Conservation (phyloP, 345 rosid species). For the Luvunga scandens region DNA sequence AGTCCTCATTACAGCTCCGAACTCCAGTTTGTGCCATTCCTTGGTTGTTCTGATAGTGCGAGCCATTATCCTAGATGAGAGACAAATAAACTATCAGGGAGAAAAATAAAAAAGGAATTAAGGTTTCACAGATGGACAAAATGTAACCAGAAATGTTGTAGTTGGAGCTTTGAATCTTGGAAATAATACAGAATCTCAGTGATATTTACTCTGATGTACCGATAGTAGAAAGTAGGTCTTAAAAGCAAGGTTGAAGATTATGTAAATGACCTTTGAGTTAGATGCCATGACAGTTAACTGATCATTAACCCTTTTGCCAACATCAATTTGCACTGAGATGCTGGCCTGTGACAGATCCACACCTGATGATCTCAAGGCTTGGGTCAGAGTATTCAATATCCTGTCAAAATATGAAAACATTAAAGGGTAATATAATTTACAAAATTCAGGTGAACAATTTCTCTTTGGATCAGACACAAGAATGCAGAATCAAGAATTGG, state of each 20-base stretch:
- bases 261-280: constrained; percentile 43
- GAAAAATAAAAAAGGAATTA: not conserved
- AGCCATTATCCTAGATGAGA: constrained; percentile 36
- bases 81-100: not conserved
- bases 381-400: constrained; percentile 50
- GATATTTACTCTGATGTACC: not conserved
- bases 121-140: not conserved
- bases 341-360: constrained; percentile 63
- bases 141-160: not conserved
- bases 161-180: not conserved
- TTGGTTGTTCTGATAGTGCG: constrained; percentile 29
- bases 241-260: not conserved
- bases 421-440: constrained; percentile 3
- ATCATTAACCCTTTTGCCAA: constrained; percentile 38
- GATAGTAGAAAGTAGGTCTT: not conserved
- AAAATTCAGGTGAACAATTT: constrained; percentile 3
- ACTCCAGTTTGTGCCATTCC: constrained; percentile 34
- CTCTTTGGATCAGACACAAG: not conserved
- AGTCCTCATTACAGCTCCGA: constrained; percentile 29
- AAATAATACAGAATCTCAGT: not conserved
- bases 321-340: constrained; percentile 66
- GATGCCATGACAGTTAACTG: constrained; percentile 27
- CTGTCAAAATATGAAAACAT: constrained; percentile 36
- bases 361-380: constrained; percentile 61
- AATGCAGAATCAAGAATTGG: not conserved